Conservation (phyloP, 139 green algal genomes). For the Eudorina sp. region DNA sequence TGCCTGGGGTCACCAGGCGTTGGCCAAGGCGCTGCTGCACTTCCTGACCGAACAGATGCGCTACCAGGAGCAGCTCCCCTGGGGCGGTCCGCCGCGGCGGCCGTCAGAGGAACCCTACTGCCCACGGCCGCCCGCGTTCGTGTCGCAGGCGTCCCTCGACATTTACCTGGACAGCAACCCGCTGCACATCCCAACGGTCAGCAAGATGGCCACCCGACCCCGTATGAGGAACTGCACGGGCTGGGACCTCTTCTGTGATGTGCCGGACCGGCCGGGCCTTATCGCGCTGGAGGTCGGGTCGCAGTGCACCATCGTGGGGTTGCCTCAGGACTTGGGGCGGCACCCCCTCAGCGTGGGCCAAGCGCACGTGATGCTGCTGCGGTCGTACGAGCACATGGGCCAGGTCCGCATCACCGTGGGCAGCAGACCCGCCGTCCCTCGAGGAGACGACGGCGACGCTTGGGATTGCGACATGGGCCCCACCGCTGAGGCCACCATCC, state of each 20-base stretch:
- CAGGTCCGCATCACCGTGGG: background rate
- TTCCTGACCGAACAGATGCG: background rate
- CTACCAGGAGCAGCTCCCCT: background rate
- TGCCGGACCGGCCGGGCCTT: background rate
- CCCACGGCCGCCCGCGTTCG: background rate
- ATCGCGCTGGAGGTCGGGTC: background rate
- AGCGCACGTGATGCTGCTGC: background rate
- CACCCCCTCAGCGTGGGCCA: background rate
- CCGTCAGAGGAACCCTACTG: background rate
- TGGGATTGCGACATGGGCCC: background rate
- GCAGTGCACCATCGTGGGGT: background rate
- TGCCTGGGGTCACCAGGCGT: background rate
- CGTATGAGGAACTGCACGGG: background rate
- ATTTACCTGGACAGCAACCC: background rate
- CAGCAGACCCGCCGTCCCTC: no score
- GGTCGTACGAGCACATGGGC: constrained; percentile 3
- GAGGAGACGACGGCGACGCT: background rate
- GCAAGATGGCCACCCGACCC: background rate
- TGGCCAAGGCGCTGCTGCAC: background rate
- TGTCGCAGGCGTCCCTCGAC: background rate
- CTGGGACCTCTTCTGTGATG: background rate
- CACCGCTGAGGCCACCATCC: background rate
- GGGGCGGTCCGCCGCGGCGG: background rate
- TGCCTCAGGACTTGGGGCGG: background rate
- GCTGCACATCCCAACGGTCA: background rate